A percentile compares a stretch with the other conserved stretches of the same genome.
phyloP scores from a whole-genome alignment of 257 asterid species.

The Coffea eugenioides region DNA sequence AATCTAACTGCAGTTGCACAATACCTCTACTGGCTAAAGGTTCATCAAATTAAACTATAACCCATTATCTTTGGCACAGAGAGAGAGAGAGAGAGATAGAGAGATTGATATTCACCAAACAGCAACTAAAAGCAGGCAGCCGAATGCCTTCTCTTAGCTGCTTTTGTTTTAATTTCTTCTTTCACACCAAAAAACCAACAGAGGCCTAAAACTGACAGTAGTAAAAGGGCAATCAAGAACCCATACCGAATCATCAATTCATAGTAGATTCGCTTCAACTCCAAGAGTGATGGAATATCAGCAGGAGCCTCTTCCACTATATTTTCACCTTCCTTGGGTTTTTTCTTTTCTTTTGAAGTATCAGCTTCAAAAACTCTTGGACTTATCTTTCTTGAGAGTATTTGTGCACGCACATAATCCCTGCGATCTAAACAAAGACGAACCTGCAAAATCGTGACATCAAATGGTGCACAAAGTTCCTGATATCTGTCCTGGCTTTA shows the following conservation, averaged over 20 bases:
- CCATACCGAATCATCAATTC: constrained; percentile 86
- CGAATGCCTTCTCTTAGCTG: no score
- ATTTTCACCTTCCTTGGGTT: constrained; percentile 82
- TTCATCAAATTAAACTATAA: background rate
- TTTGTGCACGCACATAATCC: constrained; percentile 96
- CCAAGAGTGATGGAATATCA: constrained; percentile 83
- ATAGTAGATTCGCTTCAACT: constrained; percentile 87
- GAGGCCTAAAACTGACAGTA: no score
- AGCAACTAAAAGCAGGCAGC: background rate
- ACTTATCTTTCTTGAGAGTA: constrained; percentile 92
- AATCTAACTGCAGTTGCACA: background rate
- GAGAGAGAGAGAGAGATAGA: background rate
- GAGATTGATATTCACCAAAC: background rate
- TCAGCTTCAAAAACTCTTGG: constrained; percentile 94
- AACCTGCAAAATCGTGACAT: constrained; percentile 52
- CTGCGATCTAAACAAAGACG: constrained; percentile 91
- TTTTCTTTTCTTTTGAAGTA: constrained; percentile 79
- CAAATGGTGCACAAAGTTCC: constrained; percentile 14
- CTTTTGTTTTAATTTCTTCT: no score
- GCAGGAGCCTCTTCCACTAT: constrained; percentile 91
- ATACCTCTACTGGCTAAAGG: background rate
- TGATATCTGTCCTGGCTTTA: constrained; percentile 1
- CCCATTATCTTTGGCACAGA: background rate
- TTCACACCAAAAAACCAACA: no score
- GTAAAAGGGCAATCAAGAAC: constrained; percentile 7